phyloP scores from a whole-genome alignment of 352 stramenopile species.

The Aphanomyces astaci region DNA sequence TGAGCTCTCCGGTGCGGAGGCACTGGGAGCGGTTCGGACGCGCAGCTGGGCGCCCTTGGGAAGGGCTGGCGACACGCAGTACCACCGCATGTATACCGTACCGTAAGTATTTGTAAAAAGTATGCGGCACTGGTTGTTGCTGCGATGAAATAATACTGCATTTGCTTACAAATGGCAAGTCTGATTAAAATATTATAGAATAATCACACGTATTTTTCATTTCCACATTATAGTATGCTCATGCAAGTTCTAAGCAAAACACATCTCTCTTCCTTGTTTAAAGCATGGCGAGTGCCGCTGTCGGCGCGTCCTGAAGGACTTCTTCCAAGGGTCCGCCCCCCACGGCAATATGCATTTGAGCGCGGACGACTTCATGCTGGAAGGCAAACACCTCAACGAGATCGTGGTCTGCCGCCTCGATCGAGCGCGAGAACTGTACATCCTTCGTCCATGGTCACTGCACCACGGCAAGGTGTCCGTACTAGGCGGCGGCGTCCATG shows the following conservation, averaged over 20 bases:
- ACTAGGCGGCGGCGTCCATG: constrained; percentile 25
- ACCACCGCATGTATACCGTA: constrained; percentile 17
- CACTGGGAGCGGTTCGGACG: constrained; percentile 1
- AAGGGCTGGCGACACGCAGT: constrained; percentile 17
- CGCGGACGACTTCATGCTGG: neutral
- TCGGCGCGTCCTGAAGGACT: neutral
- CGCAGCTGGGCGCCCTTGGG: constrained; percentile 6
- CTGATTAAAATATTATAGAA: no score
- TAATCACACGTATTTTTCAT: no score
- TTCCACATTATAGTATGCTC: no score
- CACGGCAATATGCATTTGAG: constrained; percentile 6
- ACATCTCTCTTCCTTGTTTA: no score
- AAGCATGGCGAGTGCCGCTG: neutral
- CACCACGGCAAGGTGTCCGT: constrained; percentile 27
- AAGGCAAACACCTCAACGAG: neutral
- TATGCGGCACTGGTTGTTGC: no score
- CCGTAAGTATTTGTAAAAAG: neutral
- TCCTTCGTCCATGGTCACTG: constrained; percentile 24
- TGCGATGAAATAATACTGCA: no score
- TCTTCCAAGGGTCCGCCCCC: neutral
- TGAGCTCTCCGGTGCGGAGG: neutral
- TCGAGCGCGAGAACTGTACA: constrained; percentile 12
- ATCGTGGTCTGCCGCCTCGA: neutral
- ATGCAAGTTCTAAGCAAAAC: no score
- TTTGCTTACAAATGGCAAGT: no score